Evolutionary conservation across 495 filamentous ascomycete genomes (phyloP), one percentile per base, ranked within the genome.

Genomic region (Trichoderma reesei): DNA sequence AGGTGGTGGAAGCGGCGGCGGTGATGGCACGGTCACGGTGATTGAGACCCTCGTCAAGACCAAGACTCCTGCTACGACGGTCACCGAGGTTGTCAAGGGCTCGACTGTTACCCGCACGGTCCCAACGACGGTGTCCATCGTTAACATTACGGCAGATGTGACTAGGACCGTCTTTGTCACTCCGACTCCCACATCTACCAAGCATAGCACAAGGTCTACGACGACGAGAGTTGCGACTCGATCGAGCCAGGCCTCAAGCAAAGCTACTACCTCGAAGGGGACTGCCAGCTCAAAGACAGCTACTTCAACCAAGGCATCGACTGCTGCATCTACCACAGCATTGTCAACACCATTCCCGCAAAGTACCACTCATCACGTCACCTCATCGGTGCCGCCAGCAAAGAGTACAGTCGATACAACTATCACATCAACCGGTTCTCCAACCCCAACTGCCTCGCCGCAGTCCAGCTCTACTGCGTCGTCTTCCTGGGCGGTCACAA

Each of bases 361-460:
- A 14, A 63, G 61, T 20, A 61, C 36, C 36, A 9, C 59, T 39
- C 18, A 26, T 14, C 38, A 41, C 8, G 11, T 2, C 31, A 69
- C 46, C 36, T 72, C 56, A 61, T 70, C 72, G 36, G 70, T 67
- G n/a, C 69, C 69, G 14, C 51, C 70, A 31, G 68, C 65, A 39
- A 44, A 63, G 26, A 67, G 61, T n/a, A 18, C 14, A n/a, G n/a
- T 36, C n/a, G 18, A n/a, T 39, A 20, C 59, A 18, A 20, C 33
- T 9, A 7, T 46, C 41, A 20, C 62, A 13, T 33, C 46, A 10
- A 37, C 44, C 10, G 13, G 5, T 1, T 64, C 26, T 13, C 33
- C 31, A 16, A 20, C 33, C 42, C 18, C 51, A 3, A 60, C 20
- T 51, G 11, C 26, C 16, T 3, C 56, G 10, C 9, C 18, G 38